phyloP scores from a whole-genome alignment of 2,329 filamentous ascomycete genomes.

The Phaeosphaeria sp. region DNA sequence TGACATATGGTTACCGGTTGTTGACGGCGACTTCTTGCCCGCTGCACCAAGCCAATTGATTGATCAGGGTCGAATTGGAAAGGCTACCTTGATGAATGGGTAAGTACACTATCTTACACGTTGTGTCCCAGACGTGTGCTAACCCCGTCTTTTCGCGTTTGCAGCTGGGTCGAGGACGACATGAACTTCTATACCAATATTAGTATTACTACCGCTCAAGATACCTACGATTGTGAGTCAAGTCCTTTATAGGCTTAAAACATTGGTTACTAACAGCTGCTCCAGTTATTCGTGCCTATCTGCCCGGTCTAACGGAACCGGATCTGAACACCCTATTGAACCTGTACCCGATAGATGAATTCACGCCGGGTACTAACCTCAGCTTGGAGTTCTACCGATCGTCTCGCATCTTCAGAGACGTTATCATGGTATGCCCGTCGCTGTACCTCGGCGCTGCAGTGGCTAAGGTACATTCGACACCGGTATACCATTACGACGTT shows the following conservation, averaged over 20 bases:
- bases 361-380: constrained; percentile 49
- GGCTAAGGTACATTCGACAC: constrained; percentile 42
- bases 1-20: constrained; percentile 59
- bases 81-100: constrained; percentile 51
- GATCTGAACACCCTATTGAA: constrained; percentile 33
- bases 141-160: not conserved
- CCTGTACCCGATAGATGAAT: constrained; percentile 52
- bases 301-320: constrained; percentile 42
- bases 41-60: constrained; percentile 53
- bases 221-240: constrained; percentile 45
- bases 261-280: not conserved
- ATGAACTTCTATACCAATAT: constrained; percentile 52
- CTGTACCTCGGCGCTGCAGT: constrained; percentile 53
- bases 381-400: constrained; percentile 59
- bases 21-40: constrained; percentile 60
- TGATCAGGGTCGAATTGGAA: constrained; percentile 50
- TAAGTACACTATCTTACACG: not conserved
- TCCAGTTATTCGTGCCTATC: constrained; percentile 47
- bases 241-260: not conserved
- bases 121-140: not conserved
- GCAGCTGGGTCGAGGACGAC: constrained; percentile 54
- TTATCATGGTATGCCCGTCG: constrained; percentile 59
- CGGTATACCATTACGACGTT: constrained; percentile 59
- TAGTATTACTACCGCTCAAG: constrained; percentile 48
- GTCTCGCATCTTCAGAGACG: constrained; percentile 59